phyloP scores from a whole-genome alignment of 78 protist genomes.

The Dictyostelium intermedium region DNA sequence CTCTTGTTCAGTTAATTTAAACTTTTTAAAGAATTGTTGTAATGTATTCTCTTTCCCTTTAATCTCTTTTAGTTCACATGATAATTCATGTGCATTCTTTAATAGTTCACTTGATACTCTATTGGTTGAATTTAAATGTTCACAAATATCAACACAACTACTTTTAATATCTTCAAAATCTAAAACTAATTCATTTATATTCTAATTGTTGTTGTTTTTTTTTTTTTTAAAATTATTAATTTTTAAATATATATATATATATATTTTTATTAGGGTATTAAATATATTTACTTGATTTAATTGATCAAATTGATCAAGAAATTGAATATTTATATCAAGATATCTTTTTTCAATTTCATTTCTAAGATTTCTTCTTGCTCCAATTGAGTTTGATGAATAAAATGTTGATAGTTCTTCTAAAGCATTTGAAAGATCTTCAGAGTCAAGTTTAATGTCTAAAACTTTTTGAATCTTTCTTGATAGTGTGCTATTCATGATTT shows the following conservation, averaged over 20 bases:
- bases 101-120: constrained; percentile 18
- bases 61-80: background rate
- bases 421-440: constrained; percentile 39
- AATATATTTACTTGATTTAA: constrained; percentile 41
- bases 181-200: constrained; percentile 42
- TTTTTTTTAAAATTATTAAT: background rate
- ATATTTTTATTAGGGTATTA: too few relatives aligned
- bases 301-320: constrained; percentile 42
- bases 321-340: constrained; percentile 53
- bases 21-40: background rate
- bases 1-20: constrained; percentile 43
- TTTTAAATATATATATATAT: background rate
- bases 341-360: constrained; percentile 74
- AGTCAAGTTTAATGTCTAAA: constrained; percentile 61
- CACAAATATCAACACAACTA: constrained; percentile 42
- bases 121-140: constrained; percentile 4
- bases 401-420: constrained; percentile 54
- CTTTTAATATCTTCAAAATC: constrained; percentile 49
- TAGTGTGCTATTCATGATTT: constrained; percentile 60
- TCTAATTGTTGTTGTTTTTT: background rate
- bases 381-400: constrained; percentile 36
- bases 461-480: constrained; percentile 77
- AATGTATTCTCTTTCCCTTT: constrained; percentile 37
- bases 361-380: constrained; percentile 75
- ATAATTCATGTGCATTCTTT: constrained; percentile 14